Evolutionary conservation across 2,329 filamentous ascomycete genomes (phyloP), one percentile per base, ranked within the genome.

Genomic region (Fusarium brachygibbosum): DNA sequence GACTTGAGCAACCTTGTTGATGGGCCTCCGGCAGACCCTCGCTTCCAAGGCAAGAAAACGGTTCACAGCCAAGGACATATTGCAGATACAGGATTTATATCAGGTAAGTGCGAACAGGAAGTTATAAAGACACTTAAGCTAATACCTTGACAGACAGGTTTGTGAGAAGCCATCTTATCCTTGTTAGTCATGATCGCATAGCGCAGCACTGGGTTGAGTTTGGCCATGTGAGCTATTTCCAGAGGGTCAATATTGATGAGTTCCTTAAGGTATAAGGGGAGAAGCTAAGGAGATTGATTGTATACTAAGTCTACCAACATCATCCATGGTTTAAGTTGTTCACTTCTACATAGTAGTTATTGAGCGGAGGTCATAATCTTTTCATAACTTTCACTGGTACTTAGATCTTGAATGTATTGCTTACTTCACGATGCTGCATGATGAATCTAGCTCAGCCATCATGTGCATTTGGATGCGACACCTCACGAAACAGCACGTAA

Each of bases 201-300:
- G 94, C 93, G 4, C 93, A 95, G 76, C 91, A 93, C 76, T 98
- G 94, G 94, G 82, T 92, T 50, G 82, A 78, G 1, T 87, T 87
- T 68, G 83, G 84, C 0, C 86, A 89, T 58, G 86, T 91, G 46
- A 89, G 84, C 71, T 90, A 83, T 73, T 90, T 86, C 58, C 80
- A 88, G 71, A 82, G 89, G 57, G 86, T 91, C 6, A 77, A 90
- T 48, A 84, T 91, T 57, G 86, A 90, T 58, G 69, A 80, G 25
- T 85, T 88, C 21, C 69, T 84, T 3, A 66, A 65, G 25, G 44
- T 71, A 12, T 70, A 32, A 51, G n/a, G 28, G 28, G 23, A 29
- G 21, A 13, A 16, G 13, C 5, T n/a, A 3, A 12, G 4, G 37
- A 19, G n/a, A n/a, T n/a, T n/a, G n/a, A 29, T 3, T 16, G 17